A percentile compares a stretch with the other conserved stretches of the same genome.
phyloP scores from a whole-genome alignment of 495 filamentous ascomycete species.

The Lasiosphaeria hispida region DNA sequence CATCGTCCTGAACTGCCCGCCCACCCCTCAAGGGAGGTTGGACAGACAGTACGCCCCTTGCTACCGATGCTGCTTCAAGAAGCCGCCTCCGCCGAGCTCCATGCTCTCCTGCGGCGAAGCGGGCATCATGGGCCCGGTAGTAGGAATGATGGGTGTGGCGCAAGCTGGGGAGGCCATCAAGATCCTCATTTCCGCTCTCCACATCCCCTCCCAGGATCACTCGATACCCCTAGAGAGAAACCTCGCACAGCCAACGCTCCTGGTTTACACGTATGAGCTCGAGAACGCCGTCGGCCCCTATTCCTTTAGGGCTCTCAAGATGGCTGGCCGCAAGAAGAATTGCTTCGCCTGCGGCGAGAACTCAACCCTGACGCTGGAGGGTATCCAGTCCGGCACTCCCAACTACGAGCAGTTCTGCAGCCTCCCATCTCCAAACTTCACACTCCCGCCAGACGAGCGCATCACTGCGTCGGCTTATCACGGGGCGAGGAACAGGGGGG shows the following conservation, averaged over 20 bases:
- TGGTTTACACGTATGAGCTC: conserved; percentile 69
- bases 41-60: conserved; percentile 61
- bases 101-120: conserved; percentile 85
- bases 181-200: conserved; percentile 53
- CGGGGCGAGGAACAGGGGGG: conserved; percentile 24
- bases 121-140: conserved; percentile 87
- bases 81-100: conserved; percentile 75
- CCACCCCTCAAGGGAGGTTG: conserved; percentile 40
- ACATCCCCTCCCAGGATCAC: conserved; percentile 14
- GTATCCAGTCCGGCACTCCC: conserved; percentile 59
- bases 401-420: conserved; percentile 85
- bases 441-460: conserved; percentile 57
- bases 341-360: conserved; percentile 74
- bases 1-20: conserved; percentile 73
- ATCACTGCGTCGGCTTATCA: conserved; percentile 59
- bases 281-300: conserved; percentile 40
- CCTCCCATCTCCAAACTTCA: background rate
- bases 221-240: conserved; percentile 6
- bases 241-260: conserved; percentile 47
- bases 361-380: conserved; percentile 57
- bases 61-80: conserved; percentile 90
- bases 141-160: conserved; percentile 89
- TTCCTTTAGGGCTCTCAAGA: conserved; percentile 68
- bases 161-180: conserved; percentile 91
- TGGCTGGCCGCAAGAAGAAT: conserved; percentile 61